Evolutionary conservation across 78 protist genomes (phyloP).

Genomic region (Planoprotostelium fungivorum): DNA sequence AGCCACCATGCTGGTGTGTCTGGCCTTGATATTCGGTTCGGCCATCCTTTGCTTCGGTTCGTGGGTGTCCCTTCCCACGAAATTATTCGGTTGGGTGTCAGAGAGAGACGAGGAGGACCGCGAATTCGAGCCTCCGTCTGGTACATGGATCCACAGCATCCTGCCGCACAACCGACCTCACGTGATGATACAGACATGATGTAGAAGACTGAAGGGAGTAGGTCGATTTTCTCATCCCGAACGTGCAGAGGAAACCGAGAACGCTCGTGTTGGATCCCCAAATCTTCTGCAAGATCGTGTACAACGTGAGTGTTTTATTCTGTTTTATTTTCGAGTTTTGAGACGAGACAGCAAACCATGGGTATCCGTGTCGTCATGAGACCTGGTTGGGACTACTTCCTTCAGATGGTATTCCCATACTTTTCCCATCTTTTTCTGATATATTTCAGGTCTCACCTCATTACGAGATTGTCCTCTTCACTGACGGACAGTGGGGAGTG

Average conservation of each 20-base stretch:
- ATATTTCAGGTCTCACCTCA: not conserved
- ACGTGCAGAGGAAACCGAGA: not conserved
- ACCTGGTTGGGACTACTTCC: not conserved
- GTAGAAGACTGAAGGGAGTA: too few species aligned
- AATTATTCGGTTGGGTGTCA: not conserved
- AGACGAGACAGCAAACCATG: not conserved
- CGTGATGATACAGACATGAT: too few species aligned
- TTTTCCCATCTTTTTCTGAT: not conserved
- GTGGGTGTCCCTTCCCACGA: too few species aligned
- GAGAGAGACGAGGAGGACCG: not conserved
- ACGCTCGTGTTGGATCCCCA: not conserved
- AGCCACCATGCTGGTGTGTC: too few species aligned
- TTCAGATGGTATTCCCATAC: not conserved
- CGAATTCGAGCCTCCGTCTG: not conserved
- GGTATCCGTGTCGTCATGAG: not conserved
- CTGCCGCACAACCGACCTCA: not conserved
- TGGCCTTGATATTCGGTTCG: too few species aligned
- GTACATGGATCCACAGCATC: not conserved
- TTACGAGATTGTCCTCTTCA: not conserved
- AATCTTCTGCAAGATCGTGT: not conserved
- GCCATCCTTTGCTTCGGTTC: too few species aligned
- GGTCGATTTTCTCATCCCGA: not conserved
- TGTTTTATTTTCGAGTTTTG: not conserved
- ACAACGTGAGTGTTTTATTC: not conserved
- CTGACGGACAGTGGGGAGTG: not conserved